Conservation (phyloP, 208 protist species). For the Crithidia fasciculata region DNA sequence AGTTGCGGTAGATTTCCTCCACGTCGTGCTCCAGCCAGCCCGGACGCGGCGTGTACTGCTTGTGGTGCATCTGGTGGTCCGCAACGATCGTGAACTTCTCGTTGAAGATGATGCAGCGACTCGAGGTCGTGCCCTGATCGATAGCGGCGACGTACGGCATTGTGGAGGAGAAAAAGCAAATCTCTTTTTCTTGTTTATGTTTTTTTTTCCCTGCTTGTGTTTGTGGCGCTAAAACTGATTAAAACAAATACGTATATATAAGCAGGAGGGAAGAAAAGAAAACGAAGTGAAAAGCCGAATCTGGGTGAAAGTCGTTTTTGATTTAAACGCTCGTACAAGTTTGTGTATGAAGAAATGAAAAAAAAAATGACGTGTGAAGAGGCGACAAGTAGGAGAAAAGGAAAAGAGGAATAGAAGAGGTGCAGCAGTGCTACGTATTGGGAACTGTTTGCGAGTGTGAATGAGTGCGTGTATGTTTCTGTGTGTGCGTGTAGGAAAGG, state of each 20-base stretch:
- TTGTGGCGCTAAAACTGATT: too few species aligned
- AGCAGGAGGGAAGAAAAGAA: background rate
- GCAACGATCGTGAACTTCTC: conserved; percentile 58
- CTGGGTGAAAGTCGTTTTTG: too few species aligned
- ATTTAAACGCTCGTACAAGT: too few species aligned
- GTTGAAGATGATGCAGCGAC: conserved; percentile 95
- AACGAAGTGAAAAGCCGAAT: background rate
- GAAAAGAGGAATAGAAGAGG: too few species aligned
- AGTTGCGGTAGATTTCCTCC: conserved; percentile 88
- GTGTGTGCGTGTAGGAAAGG: too few species aligned
- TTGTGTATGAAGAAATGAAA: background rate
- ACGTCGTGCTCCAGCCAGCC: conserved; percentile 98
- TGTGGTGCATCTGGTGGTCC: conserved; percentile 80
- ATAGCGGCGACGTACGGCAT: conserved; percentile 89
- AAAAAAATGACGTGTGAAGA: conserved; percentile 10
- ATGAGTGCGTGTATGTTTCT: too few species aligned
- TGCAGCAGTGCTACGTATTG: background rate
- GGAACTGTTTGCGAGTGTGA: too few species aligned
- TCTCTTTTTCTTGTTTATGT: too few species aligned
- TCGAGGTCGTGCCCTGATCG: conserved; percentile 96
- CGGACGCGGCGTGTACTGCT: conserved; percentile 78
- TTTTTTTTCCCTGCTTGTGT: too few species aligned
- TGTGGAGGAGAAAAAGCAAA: background rate
- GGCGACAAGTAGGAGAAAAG: background rate
- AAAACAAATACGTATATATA: background rate